phyloP scores from a whole-genome alignment of 805 yeast genomes.

The Starmera caribaea region DNA sequence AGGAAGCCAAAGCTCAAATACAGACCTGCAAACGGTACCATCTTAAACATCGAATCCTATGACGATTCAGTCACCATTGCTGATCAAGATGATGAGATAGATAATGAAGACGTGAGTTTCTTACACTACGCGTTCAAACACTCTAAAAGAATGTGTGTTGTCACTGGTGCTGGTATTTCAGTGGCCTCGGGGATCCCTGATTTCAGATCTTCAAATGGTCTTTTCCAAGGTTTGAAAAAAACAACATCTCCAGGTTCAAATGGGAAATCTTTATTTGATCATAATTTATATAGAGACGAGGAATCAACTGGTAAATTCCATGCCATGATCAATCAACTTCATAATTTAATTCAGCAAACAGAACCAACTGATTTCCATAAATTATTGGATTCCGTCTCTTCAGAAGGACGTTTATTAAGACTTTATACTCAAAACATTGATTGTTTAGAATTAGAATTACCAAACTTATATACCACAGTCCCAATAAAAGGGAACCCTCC shows the following conservation, averaged over 20 bases:
- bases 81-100: slow-evolving; percentile 23
- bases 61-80: slow-evolving; percentile 17
- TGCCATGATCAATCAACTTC: slow-evolving; percentile 58
- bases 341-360: slow-evolving; percentile 42
- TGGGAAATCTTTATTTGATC: slow-evolving; percentile 74
- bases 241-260: slow-evolving; percentile 26
- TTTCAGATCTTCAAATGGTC: slow-evolving; percentile 70
- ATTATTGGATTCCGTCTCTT: slow-evolving; percentile 48
- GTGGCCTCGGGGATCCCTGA: slow-evolving; percentile 90
- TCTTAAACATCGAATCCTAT: slow-evolving; percentile 25
- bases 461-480: slow-evolving; percentile 35
- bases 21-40: slow-evolving; percentile 37
- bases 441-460: slow-evolving; percentile 57
- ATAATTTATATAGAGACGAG: slow-evolving; percentile 59
- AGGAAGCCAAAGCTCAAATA: slow-evolving; percentile 37
- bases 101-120: slow-evolving; percentile 34
- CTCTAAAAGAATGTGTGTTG: slow-evolving; percentile 49
- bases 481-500: slow-evolving; percentile 37
- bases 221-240: slow-evolving; percentile 46
- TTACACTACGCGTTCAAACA: slow-evolving; percentile 42
- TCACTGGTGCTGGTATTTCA: slow-evolving; percentile 88
- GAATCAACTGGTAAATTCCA: slow-evolving; percentile 59
- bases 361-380: slow-evolving; percentile 69
- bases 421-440: slow-evolving; percentile 88
- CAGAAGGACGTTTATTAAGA: slow-evolving; percentile 54